phyloP scores from a whole-genome alignment of 805 yeast species.

The Lipomyces japonicus region DNA sequence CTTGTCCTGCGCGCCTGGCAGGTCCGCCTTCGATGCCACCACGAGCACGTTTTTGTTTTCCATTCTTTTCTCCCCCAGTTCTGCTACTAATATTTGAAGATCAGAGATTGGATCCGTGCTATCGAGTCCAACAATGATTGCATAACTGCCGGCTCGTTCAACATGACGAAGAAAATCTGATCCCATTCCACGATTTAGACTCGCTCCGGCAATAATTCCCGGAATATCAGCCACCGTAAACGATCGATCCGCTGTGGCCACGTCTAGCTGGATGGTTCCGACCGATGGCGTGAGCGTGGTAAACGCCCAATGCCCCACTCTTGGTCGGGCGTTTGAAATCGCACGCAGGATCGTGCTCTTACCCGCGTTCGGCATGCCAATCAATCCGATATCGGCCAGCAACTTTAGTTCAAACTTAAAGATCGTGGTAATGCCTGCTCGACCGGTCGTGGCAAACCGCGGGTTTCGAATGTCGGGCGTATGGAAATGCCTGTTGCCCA shows the following conservation, averaged over 20 bases:
- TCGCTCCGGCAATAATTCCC: constrained; percentile 88
- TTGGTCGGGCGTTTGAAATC: constrained; percentile 82
- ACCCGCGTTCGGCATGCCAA: constrained; percentile 96
- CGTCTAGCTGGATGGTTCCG: constrained; percentile 73
- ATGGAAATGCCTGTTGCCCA: constrained; percentile 93
- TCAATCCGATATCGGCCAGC: constrained; percentile 88
- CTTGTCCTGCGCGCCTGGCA: constrained; percentile 47
- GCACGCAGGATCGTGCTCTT: constrained; percentile 84
- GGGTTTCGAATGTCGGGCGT: constrained; percentile 85
- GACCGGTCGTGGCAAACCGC: constrained; percentile 76
- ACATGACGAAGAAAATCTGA: constrained; percentile 86
- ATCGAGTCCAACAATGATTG: constrained; percentile 79
- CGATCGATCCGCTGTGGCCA: constrained; percentile 50
- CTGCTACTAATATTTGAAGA: constrained; percentile 57
- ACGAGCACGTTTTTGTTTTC: constrained; percentile 61
- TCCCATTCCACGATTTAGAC: constrained; percentile 83
- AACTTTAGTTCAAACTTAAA: constrained; percentile 81
- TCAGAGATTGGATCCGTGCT: constrained; percentile 62
- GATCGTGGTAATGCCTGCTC: constrained; percentile 59
- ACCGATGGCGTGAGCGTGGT: constrained; percentile 89
- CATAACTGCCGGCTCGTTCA: constrained; percentile 86
- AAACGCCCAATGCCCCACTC: constrained; percentile 95
- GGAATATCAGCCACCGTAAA: constrained; percentile 98
- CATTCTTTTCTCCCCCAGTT: constrained; percentile 65
- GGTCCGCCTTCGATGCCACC: constrained; percentile 92